phyloP scores from a whole-genome alignment of 345 rosid genomes.

The Syzygium jambos region DNA sequence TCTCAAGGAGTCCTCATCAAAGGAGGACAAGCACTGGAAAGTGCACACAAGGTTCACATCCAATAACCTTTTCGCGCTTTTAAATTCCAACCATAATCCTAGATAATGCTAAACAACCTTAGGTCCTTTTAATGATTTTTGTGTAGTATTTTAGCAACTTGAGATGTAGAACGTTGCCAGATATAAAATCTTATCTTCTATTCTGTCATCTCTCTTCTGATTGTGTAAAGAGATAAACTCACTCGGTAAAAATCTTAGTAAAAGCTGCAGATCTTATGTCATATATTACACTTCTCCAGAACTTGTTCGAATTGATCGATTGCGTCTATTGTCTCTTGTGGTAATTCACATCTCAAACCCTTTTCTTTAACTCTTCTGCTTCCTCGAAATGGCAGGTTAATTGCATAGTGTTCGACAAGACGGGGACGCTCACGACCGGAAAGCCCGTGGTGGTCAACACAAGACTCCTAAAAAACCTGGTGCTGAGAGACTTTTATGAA shows the following conservation, averaged over 20 bases:
- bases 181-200: not conserved
- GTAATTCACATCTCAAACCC: not conserved
- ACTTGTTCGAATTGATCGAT: not conserved
- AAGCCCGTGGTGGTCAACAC: conserved; percentile 82
- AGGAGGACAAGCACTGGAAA: conserved; percentile 93
- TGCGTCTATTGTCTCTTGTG: not conserved
- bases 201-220: not conserved
- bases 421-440: conserved; percentile 92
- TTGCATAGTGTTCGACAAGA: conserved; percentile 94
- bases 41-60: conserved; percentile 62
- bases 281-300: not conserved
- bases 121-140: not conserved
- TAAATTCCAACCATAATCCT: not conserved
- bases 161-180: not conserved
- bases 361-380: not conserved
- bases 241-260: not conserved
- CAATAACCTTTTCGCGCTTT: not conserved
- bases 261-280: not conserved
- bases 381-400: conserved; percentile 35
- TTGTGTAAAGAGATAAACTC: not conserved
- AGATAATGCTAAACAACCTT: not conserved
- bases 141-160: not conserved
- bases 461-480: conserved; percentile 60
- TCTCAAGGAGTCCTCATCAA: conserved; percentile 90
- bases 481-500: conserved; percentile 65